Evolutionary conservation across 345 rosid genomes (phyloP).

Genomic region (Hypericum perforatum): DNA sequence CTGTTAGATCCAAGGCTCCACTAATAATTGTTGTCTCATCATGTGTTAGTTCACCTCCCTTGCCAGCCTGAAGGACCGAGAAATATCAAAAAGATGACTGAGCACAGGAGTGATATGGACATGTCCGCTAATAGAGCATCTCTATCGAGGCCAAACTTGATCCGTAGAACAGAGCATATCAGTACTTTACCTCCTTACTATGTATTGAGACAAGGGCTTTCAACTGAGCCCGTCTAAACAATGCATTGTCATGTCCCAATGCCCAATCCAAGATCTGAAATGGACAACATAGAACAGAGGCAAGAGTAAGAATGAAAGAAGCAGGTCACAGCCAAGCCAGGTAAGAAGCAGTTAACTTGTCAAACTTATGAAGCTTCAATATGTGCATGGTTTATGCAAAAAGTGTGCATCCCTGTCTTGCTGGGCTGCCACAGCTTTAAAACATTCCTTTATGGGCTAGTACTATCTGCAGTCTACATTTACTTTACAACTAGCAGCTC

Average conservation of each 20-base stretch:
- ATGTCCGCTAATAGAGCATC: no score
- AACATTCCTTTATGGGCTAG: no score
- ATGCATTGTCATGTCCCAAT: slow-evolving; percentile 18
- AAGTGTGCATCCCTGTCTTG: no score
- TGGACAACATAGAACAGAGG: not conserved
- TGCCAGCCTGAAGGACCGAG: slow-evolving; percentile 20
- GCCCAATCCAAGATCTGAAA: slow-evolving; percentile 21
- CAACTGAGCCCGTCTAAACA: slow-evolving; percentile 25
- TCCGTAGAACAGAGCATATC: not conserved
- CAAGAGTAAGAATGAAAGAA: not conserved
- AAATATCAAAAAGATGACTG: not conserved
- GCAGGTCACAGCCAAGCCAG: not conserved
- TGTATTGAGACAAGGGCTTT: slow-evolving; percentile 25
- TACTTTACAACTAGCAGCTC: not conserved
- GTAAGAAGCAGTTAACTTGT: not conserved
- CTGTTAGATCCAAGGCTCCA: slow-evolving; percentile 24
- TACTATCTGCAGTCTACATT: not conserved
- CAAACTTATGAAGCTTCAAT: no score
- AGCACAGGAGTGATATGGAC: no score
- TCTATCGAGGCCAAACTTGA: no score
- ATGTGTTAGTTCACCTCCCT: slow-evolving; percentile 24
- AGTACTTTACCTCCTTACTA: slow-evolving; percentile 19
- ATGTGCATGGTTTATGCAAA: no score
- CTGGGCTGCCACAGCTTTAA: no score
- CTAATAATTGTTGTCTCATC: slow-evolving; percentile 26